These are phyloP conservation scores for Claviceps sp. DNA, from an alignment of 2,329 filamentous ascomycete species.

Conservation along the genomic window DNA sequence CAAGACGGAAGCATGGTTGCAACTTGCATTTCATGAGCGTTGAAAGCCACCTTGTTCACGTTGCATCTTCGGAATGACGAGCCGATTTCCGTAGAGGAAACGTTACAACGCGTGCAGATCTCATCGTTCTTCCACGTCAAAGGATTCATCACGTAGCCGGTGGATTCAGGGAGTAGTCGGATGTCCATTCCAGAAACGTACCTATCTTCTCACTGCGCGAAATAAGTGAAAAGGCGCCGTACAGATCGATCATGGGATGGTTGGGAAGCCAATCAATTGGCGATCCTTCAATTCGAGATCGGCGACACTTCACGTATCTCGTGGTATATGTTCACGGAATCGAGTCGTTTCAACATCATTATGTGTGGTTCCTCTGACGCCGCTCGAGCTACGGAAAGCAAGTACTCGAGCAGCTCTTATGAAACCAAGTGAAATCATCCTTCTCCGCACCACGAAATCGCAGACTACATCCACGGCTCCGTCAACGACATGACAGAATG, in stretches of 20 bases:
- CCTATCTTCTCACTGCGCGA: too few species aligned
- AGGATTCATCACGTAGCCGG: too few species aligned
- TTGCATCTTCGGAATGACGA: background rate
- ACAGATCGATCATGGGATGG: too few species aligned
- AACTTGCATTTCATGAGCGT: too few species aligned
- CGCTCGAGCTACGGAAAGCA: slow-evolving; percentile 20
- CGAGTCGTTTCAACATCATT: background rate
- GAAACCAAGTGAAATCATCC: slow-evolving; percentile 28
- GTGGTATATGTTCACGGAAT: too few species aligned
- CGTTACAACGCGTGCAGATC: background rate
- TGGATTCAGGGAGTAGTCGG: too few species aligned
- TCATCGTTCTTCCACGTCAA: background rate
- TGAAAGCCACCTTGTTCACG: background rate
- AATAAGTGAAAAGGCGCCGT: too few species aligned
- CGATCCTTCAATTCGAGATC: too few species aligned
- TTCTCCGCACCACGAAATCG: slow-evolving; percentile 48
- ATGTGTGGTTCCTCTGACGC: slow-evolving; percentile 31
- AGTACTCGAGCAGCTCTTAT: slow-evolving; percentile 45
- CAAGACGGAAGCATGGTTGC: too few species aligned
- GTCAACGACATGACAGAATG: slow-evolving; percentile 52
- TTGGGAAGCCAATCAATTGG: too few species aligned
- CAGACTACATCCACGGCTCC: slow-evolving; percentile 47
- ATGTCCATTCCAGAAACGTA: too few species aligned
- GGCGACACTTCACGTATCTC: too few species aligned
- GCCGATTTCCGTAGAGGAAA: background rate